Base-by-base conservation (phyloP, 805 yeast genomes). In the Wickerhamomyces kurtzmanii region DNA sequence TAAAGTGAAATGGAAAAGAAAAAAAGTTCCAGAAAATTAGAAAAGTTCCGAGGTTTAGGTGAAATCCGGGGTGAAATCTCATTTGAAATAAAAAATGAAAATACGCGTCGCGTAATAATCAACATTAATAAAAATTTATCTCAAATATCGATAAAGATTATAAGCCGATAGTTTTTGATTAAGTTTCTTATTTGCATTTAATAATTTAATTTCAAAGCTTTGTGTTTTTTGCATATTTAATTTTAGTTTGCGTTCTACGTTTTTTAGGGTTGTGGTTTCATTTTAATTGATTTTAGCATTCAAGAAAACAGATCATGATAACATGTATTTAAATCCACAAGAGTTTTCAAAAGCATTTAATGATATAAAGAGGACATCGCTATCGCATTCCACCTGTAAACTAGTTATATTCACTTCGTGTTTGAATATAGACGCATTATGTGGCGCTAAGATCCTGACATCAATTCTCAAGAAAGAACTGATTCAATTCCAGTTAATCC, bases 351-450 rank as follows among this genome's bases (percentile, higher is more conserved):
- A 53, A 36, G 77, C 81, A 9, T 86, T 85, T 54, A 65, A 68
- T 28, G 75, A 69, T 28, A 76, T 89, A 35, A 64, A 74, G 40
- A 59, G 64, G 31, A 68, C 81, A n/a, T 78, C 94, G 4, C 55
- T 84, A 29, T 78, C 94, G 10, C 96, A 87, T 51, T 79, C 95
- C n/a, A 79, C 95, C 5, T 91, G 96, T 50, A 81, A 82, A 44
- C 56, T 87, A 32, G 85, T 83, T 15, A 61, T 91, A 8, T 85
- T 89, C 49, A 95, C 85, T 14, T 81, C 97, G 4, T 84, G 96
- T 53, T 60, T 89, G 38, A 83, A 80, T 51, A 77, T 91, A 17
- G 99, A 91, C 56, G 85, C 97, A 22, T 59, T 91, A 11, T 89
- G 96, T 58, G 83, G 94, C 0, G 75, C 94, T 17, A 78, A 75